These are phyloP conservation scores for Stygiomarasmius scandens DNA, from an alignment of 1,284 basidiomycete species.

Conservation along the genomic window DNA sequence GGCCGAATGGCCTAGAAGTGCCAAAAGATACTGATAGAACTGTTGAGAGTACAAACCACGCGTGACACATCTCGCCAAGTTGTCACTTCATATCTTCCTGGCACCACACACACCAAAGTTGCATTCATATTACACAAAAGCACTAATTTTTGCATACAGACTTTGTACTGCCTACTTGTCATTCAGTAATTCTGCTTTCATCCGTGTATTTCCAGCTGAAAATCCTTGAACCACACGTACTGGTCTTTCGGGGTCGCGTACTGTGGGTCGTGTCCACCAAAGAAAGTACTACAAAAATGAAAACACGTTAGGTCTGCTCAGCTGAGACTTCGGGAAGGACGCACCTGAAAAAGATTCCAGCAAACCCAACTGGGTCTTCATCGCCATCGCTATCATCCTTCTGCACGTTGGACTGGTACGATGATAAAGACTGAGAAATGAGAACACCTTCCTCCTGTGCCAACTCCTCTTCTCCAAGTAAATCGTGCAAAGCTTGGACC, in stretches of 20 bases:
- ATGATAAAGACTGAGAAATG: neutral
- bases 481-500: neutral
- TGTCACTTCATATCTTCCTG: too few species aligned
- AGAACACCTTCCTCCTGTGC: neutral
- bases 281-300: conserved; percentile 63
- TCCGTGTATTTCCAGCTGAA: conserved; percentile 36
- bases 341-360: conserved; percentile 77
- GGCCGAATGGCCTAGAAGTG: too few species aligned
- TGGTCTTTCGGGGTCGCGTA: conserved; percentile 75
- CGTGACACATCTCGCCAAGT: too few species aligned
- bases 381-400: neutral
- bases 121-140: too few species aligned
- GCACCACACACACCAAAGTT: too few species aligned
- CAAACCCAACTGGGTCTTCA: conserved; percentile 49
- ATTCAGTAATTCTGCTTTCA: too few species aligned
- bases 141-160: too few species aligned
- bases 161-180: too few species aligned
- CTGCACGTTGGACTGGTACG: neutral
- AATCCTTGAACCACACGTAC: conserved; percentile 76
- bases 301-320: conserved; percentile 4
- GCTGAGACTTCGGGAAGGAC: conserved; percentile 10
- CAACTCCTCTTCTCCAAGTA: neutral
- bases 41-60: too few species aligned
- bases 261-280: conserved; percentile 67
- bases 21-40: too few species aligned